A percentile compares a stretch with the other conserved stretches of the same genome.
Conservation (phyloP, 768 basidiomycete genomes). For the Auriscalpium microsporum region DNA sequence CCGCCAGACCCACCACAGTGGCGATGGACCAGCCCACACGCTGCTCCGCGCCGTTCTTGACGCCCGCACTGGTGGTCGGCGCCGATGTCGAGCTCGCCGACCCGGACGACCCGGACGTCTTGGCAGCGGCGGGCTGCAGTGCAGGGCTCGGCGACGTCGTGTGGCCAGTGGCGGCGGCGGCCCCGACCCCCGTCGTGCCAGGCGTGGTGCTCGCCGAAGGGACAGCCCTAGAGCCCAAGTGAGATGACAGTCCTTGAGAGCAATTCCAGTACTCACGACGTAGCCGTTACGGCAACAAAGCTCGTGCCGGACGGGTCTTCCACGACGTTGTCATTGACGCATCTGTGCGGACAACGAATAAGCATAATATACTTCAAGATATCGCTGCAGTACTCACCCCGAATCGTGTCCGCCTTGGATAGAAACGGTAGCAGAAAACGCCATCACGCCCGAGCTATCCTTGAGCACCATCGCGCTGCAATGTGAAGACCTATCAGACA, state of each 20-base stretch:
- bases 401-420: constrained; percentile 30
- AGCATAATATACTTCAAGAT: background rate
- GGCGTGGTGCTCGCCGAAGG: background rate
- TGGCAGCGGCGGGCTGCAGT: background rate
- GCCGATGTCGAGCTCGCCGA: constrained; percentile 1
- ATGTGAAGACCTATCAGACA: background rate
- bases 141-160: background rate
- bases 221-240: background rate
- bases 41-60: constrained; percentile 26
- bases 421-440: constrained; percentile 44
- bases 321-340: constrained; percentile 1
- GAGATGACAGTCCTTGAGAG: background rate
- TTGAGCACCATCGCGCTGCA: constrained; percentile 47
- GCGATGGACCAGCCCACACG: constrained; percentile 30
- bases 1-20: constrained; percentile 42
- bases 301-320: constrained; percentile 7
- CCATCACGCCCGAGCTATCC: constrained; percentile 46
- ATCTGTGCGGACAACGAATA: constrained; percentile 1
- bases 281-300: background rate
- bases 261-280: background rate
- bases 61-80: constrained; percentile 18
- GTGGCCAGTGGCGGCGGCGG: background rate
- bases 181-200: background rate
- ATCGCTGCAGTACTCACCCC: constrained; percentile 22
- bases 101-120: background rate